A percentile compares a stretch with the other conserved stretches of the same genome.
Conservation (phyloP, 106 monocot species). For the Platanthera zijinensis region DNA sequence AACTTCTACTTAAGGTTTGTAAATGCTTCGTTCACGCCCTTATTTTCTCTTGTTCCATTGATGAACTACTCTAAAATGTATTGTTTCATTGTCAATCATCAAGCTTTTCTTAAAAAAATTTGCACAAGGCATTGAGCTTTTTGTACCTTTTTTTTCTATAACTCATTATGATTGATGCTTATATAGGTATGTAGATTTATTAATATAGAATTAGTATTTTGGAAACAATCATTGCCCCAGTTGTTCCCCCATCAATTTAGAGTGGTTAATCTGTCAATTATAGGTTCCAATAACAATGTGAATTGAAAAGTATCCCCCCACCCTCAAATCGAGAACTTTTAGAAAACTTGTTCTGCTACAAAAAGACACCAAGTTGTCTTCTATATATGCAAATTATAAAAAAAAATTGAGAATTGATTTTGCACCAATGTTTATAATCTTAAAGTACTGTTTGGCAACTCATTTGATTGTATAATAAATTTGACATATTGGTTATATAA, state of each 20-base stretch:
- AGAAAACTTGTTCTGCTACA: not conserved
- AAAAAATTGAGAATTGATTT: not conserved
- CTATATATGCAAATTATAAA: not conserved
- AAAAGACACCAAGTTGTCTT: not conserved
- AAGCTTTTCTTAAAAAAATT: not conserved
- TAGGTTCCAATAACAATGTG: not conserved
- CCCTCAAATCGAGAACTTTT: no score
- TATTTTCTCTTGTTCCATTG: not conserved
- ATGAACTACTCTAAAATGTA: not conserved
- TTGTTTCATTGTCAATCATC: not conserved
- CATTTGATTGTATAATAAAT: not conserved
- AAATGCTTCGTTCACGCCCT: not conserved
- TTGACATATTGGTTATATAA: not conserved
- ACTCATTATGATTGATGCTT: no score
- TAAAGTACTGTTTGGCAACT: not conserved
- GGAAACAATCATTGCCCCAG: not conserved
- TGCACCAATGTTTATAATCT: not conserved
- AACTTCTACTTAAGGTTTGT: conserved; percentile 72
- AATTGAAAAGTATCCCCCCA: no score
- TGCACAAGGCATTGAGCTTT: no score
- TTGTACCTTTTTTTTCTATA: no score
- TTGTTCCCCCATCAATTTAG: not conserved
- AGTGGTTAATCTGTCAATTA: not conserved
- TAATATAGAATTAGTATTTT: no score
- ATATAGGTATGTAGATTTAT: no score